These are phyloP conservation scores for Arthrobotrys entomopaga DNA, from an alignment of 2,329 filamentous ascomycete genomes.

Conservation along the genomic window DNA sequence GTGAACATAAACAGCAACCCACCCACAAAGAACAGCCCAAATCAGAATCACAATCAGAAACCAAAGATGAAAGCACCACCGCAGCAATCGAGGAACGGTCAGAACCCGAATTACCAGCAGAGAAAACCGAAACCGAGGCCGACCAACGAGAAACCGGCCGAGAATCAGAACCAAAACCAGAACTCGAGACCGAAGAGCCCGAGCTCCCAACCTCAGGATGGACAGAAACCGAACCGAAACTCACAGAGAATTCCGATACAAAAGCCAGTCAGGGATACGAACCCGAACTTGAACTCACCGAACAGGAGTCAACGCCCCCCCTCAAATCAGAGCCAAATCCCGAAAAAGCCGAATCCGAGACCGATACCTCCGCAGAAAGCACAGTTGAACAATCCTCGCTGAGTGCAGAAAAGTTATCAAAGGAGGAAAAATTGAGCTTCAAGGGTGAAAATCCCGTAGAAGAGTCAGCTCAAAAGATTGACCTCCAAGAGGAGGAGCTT, in stretches of 20 bases:
- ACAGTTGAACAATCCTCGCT: conserved; percentile 40
- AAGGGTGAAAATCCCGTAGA: conserved; percentile 4
- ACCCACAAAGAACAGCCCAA: conserved; percentile 25
- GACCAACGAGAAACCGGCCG: conserved; percentile 10
- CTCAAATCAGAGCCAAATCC: conserved; percentile 28
- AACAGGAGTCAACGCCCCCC: conserved; percentile 35
- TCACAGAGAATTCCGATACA: conserved; percentile 11
- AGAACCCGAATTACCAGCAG: conserved; percentile 35
- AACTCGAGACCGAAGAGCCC: conserved; percentile 3
- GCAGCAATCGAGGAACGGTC: conserved; percentile 24
- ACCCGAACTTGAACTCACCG: conserved; percentile 24
- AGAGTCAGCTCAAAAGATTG: not conserved
- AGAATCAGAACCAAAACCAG: conserved; percentile 31
- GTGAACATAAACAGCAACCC: conserved; percentile 25
- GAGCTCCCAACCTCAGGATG: conserved; percentile 20
- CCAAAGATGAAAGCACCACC: conserved; percentile 33
- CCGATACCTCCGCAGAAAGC: conserved; percentile 35
- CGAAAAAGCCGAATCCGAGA: conserved; percentile 35
- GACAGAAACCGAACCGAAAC: conserved; percentile 30
- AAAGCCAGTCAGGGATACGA: conserved; percentile 14
- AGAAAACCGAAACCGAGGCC: conserved; percentile 33
- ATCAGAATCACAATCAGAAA: conserved; percentile 36
- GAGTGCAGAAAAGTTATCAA: conserved; percentile 1
- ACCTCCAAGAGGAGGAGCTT: not conserved
- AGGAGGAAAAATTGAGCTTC: conserved; percentile 8